phyloP scores from a whole-genome alignment of 2,329 filamentous ascomycete species.

The Cryphonectria naterciae region DNA sequence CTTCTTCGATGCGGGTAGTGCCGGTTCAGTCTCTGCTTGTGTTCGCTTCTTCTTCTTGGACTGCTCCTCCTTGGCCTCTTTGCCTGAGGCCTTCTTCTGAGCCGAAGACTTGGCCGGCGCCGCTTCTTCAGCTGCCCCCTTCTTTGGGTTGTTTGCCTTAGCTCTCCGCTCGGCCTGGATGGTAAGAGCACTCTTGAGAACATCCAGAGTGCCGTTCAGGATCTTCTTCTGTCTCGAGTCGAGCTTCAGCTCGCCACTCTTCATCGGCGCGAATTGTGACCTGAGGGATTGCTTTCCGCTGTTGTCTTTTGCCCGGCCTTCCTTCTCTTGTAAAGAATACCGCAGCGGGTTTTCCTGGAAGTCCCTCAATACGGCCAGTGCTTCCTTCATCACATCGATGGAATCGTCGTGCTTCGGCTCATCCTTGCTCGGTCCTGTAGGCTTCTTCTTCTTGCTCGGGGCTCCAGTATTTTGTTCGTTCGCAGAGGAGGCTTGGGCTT shows the following conservation, averaged over 20 bases:
- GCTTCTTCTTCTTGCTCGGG: not conserved
- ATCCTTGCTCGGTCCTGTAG: not conserved
- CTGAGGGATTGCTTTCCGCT: constrained; percentile 23
- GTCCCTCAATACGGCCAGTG: constrained; percentile 34
- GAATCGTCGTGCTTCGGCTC: not conserved
- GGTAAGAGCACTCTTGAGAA: constrained; percentile 44
- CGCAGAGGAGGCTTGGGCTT: not conserved
- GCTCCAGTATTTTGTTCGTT: not conserved
- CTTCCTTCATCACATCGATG: constrained; percentile 35
- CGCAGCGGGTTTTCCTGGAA: constrained; percentile 29
- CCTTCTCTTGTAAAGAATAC: not conserved
- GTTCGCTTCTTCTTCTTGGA: not conserved
- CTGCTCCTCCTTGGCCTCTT: not conserved
- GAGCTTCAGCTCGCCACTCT: constrained; percentile 12
- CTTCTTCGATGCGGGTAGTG: not conserved
- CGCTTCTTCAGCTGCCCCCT: not conserved
- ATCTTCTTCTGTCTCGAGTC: constrained; percentile 37
- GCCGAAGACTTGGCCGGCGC: not conserved
- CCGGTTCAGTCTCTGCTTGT: not conserved
- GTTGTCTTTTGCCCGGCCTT: constrained; percentile 19
- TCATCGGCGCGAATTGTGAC: constrained; percentile 21
- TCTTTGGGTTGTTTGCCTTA: constrained; percentile 21
- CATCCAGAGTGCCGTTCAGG: constrained; percentile 42
- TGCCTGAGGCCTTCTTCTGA: not conserved
- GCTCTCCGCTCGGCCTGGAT: constrained; percentile 32